Evolutionary conservation across 2,329 filamentous ascomycete species (phyloP), one percentile per base, ranked within the genome.

Genomic region (Fusarium tjaetaba): DNA sequence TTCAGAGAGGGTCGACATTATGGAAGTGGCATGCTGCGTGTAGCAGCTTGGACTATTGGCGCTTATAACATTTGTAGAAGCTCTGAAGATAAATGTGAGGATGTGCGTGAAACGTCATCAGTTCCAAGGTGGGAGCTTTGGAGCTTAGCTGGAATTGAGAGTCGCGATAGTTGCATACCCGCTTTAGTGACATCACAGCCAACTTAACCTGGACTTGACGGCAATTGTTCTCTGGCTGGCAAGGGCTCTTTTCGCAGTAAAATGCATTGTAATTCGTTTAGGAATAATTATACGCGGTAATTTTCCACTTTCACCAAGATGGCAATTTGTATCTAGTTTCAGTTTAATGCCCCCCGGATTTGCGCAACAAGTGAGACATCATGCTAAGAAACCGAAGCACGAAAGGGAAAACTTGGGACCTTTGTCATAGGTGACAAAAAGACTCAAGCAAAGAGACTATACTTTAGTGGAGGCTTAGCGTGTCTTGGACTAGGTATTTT

Each of bases 1-100:
- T 76, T 83, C 81, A 65, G 80, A 78, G 68, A 83, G 76, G 68
- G 80, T 76, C 52, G 82, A 82, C 82, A 84, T 84, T 65, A 38
- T 39, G 39, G 32, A 18, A 45, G 53, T 62, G 26, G 42, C 76
- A 76, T 76, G 76, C 69, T 74, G 71, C 69, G 41, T 39, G 52
- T 57, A 32, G 72, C 70, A 77, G 75, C 72, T 61, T 41, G 28
- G 34, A 22, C 15, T 36, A 28, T 42, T 49, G 4, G 63, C 30
- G 39, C n/a, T 43, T 76, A 76, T 74, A 53, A 49, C 76, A 77
- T 77, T 76, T 52, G 24, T 38, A 26, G 53, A 43, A 53, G 41
- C 59, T 74, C 7, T 18, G 24, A n/a, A 8, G 34, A 41, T 53
- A 62, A 36, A 22, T 45, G 30, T n/a, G 30, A n/a, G 6, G 22